Base-by-base conservation (phyloP, 768 basidiomycete species). In the Chlorophyllum brunneum region DNA sequence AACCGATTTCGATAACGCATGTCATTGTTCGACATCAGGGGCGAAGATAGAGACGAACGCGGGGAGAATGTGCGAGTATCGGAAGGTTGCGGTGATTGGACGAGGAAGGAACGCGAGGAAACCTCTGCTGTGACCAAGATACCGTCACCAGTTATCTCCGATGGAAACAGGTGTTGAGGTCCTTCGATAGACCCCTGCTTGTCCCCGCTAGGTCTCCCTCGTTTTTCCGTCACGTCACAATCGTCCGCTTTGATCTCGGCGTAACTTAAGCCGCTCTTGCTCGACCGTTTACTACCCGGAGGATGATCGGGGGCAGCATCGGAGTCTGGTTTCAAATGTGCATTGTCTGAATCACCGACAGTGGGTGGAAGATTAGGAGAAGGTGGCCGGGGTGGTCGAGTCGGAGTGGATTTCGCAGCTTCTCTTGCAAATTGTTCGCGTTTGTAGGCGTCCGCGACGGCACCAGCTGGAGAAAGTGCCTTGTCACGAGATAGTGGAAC, bases 371-470 rank as follows among this genome's bases (percentile, higher is more conserved):
- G n/a, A 8, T 52, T 9, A 2, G 34, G 41, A 3, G 51, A 22
- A 4, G 8, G 51, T 36, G 34, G 16, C 7, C 42, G 42, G 5
- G n/a, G 43, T 15, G 42, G 31, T 15, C 1, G 15, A 36, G 10
- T 20, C 13, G 26, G 34, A 5, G 42, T 11, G 20, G 18, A 20
- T 18, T 30, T 30, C 13, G 11, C 5, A 27, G 15, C 13, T 4
- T 27, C 42, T 27, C 29, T 44, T 10, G 18, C 42, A 20, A 37
- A 22, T 29, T 52, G 51, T 11, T 36, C 41, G 11, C 42, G 51
- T 23, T 43, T 52, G 42, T 44, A 52, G 16, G 51, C 41, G 18
- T 52, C 51, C 5, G 51, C 51, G 9, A 45, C 42, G 18, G 51
- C 33, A 24, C 42, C 51, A 7, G 51, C 51, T 10, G 51, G 51